A percentile compares a stretch with the other conserved stretches of the same genome.
Evolutionary conservation across 306 rosid genomes (phyloP).

Genomic region (Oemleria cerasiformis): DNA sequence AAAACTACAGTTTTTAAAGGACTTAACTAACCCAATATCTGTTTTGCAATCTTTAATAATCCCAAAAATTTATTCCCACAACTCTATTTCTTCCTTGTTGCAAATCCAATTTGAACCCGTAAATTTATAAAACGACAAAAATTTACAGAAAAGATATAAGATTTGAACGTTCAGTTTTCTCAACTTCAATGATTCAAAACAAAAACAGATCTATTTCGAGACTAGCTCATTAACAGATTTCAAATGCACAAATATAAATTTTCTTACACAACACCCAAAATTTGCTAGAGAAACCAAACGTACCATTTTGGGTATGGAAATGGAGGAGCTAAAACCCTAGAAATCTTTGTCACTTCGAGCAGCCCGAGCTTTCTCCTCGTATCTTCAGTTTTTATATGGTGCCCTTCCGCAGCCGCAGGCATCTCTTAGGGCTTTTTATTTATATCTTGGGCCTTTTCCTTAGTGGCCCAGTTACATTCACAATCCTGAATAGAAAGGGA

Average conservation of each 20-base stretch:
- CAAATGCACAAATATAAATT: not conserved
- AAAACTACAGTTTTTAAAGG: not conserved
- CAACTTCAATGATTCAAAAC: not conserved
- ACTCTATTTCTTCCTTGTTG: not conserved
- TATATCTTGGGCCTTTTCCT: not conserved
- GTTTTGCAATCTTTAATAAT: no score
- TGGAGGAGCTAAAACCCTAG: constrained; percentile 27
- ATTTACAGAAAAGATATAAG: not conserved
- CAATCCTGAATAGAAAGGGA: no score
- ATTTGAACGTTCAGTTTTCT: not conserved
- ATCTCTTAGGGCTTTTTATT: not conserved
- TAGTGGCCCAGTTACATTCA: not conserved
- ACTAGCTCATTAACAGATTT: not conserved
- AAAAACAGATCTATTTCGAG: not conserved
- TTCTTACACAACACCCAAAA: not conserved
- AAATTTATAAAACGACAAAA: not conserved
- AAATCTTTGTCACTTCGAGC: not conserved
- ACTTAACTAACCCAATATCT: not conserved
- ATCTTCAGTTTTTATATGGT: not conserved
- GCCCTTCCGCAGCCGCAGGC: not conserved
- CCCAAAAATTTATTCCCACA: not conserved
- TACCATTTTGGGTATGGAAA: constrained; percentile 20
- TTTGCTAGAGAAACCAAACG: not conserved
- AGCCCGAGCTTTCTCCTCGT: not conserved
- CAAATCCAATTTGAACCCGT: not conserved